phyloP scores from a whole-genome alignment of 306 rosid species.

The Cucumis cinereus region DNA sequence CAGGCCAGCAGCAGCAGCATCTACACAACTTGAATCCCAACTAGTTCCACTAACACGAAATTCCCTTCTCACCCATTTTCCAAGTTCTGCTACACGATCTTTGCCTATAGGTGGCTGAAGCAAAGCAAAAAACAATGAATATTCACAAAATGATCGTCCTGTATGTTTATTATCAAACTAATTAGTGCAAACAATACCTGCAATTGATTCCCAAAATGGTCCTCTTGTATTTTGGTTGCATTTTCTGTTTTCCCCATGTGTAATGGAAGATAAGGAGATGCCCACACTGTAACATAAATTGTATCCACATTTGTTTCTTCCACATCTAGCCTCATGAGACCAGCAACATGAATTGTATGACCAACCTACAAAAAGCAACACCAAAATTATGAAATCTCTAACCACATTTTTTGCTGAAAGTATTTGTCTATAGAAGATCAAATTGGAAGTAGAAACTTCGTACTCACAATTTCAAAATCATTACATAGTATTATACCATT shows the following conservation, averaged over 20 bases:
- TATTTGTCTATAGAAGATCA: neutral
- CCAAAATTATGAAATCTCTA: neutral
- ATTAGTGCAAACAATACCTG: conserved; percentile 41
- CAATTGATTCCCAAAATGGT: conserved; percentile 77
- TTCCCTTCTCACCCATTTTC: conserved; percentile 65
- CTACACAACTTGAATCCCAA: conserved; percentile 90
- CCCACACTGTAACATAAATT: conserved; percentile 78
- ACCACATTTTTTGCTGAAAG: neutral
- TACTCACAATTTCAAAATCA: neutral
- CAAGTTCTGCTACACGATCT: conserved; percentile 60
- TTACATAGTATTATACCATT: neutral
- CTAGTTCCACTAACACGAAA: conserved; percentile 47
- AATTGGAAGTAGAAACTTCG: neutral
- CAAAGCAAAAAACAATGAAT: conserved; percentile 17
- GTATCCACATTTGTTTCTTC: conserved; percentile 58
- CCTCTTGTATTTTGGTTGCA: conserved; percentile 43
- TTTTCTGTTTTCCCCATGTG: conserved; percentile 91
- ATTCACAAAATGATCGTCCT: no score
- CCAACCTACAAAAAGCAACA: conserved; percentile 48
- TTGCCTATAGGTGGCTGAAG: conserved; percentile 81
- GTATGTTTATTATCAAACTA: neutral
- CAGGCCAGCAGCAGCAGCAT: conserved; percentile 71
- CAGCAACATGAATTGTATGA: conserved; percentile 75
- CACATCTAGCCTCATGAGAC: conserved; percentile 81
- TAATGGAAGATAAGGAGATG: conserved; percentile 75